A percentile compares a stretch with the other conserved stretches of the same genome.
These are phyloP conservation scores for Lachnellula hyalina DNA, from an alignment of 2,329 filamentous ascomycete genomes.

Conservation along the genomic window DNA sequence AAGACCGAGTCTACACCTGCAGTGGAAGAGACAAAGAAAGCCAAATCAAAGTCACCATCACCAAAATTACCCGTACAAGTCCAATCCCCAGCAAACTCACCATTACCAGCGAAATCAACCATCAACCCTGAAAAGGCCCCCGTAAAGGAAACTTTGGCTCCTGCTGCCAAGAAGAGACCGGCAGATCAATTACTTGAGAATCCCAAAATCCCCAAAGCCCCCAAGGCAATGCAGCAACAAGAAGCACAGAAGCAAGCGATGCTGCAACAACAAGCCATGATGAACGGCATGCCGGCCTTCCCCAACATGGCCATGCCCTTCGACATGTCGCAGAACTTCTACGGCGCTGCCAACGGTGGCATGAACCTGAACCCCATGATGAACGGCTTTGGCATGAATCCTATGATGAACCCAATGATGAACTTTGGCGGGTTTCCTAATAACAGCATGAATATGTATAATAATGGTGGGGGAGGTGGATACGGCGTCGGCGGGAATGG, in stretches of 20 bases:
- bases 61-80: conserved; percentile 28
- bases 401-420: conserved; percentile 26
- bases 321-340: conserved; percentile 15
- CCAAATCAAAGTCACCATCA: conserved; percentile 34
- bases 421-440: conserved; percentile 32
- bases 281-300: conserved; percentile 39
- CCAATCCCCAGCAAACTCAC: conserved; percentile 31
- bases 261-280: conserved; percentile 41
- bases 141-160: conserved; percentile 11
- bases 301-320: conserved; percentile 33
- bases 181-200: conserved; percentile 68
- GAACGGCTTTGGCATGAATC: conserved; percentile 33
- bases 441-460: conserved; percentile 36
- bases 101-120: conserved; percentile 26
- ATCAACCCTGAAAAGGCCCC: conserved; percentile 34
- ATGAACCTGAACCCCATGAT: conserved; percentile 37
- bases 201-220: conserved; percentile 59
- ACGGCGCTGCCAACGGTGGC: conserved; percentile 31
- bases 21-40: conserved; percentile 27
- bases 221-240: conserved; percentile 57
- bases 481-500: conserved; percentile 14
- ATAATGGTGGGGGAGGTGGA: conserved; percentile 17
- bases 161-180: conserved; percentile 66
- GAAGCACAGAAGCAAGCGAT: conserved; percentile 35
- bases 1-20: conserved; percentile 29